Base-by-base conservation (phyloP, 1,139 yeast species). In the Geotrichum restrictum region DNA sequence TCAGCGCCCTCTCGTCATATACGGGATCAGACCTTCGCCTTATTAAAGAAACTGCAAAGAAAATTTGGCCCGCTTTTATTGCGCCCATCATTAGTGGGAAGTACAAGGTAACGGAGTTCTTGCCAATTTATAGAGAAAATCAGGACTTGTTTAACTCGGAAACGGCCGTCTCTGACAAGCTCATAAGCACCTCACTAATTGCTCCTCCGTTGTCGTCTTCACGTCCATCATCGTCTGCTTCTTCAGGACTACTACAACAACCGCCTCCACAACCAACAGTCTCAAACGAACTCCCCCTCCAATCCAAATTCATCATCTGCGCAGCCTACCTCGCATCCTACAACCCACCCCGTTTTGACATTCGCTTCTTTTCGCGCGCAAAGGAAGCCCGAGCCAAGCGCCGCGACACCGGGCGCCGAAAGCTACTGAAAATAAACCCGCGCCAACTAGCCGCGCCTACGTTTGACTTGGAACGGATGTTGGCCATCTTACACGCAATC, bases 241-340 rank as follows among this genome's bases (percentile, higher is more conserved):
- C 36, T 22, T 8, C 38, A 27, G 21, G 32, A 19, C n/a, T n/a
- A n/a, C n/a, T n/a, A 11, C 32, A 3, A 6, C 33, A 31, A 10
- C 33, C 16, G 13, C 5, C n/a, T 13, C 13, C 11, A 11, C 16
- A 7, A 22, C 24, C n/a, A 22, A 18, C 32, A 27, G 29, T 41
- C 10, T 19, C 42, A 16, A 52, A 58, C 48, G 62, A 59, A 14
- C 69, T 83, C 54, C 82, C 88, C 0, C 63, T 67, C 11, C 75
- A 77, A 53, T 77, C 87, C n/a, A 82, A 82, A 62, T 82, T 73
- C 60, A 69, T 85, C 2, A 67, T 85, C 22, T 74, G 85, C 49
- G 87, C 91, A 1, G 81, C 88, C 0, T 85, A 82, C 61, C 70
- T 85, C 52, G 89, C 91, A 0, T 83, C 91, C 0, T 82, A 76